phyloP scores from a whole-genome alignment of 2,329 filamentous ascomycete species.

The Penicillium palitans region DNA sequence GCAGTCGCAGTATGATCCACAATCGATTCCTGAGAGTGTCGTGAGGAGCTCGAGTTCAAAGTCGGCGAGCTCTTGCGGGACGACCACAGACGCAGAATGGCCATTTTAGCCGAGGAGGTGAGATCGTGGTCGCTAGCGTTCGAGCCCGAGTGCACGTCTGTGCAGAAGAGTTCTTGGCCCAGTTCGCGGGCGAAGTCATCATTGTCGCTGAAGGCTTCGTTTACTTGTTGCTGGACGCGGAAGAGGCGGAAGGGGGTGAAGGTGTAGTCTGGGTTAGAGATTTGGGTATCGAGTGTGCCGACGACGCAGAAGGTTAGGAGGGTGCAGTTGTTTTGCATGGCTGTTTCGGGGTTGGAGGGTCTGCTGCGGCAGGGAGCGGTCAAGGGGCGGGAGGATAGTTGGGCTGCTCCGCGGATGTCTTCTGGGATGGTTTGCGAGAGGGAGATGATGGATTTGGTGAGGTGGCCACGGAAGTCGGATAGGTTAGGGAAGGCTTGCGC shows the following conservation, averaged over 20 bases:
- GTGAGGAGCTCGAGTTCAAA: slow-evolving; percentile 1
- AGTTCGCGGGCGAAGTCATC: slow-evolving; percentile 61
- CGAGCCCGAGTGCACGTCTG: slow-evolving; percentile 30
- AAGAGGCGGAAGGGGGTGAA: slow-evolving; percentile 67
- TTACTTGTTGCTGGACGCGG: slow-evolving; percentile 64
- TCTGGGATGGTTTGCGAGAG: slow-evolving; percentile 46
- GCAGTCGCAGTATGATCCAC: slow-evolving; percentile 18
- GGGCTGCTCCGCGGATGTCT: slow-evolving; percentile 35
- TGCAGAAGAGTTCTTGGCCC: slow-evolving; percentile 60
- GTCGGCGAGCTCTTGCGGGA: slow-evolving; percentile 8
- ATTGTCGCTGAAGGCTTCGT: slow-evolving; percentile 56
- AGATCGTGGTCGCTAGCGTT: slow-evolving; percentile 26
- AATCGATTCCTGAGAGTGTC: slow-evolving; percentile 25
- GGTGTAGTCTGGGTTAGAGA: slow-evolving; percentile 54
- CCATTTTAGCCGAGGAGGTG: slow-evolving; percentile 22
- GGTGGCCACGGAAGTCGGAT: slow-evolving; percentile 46
- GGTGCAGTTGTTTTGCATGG: slow-evolving; percentile 37
- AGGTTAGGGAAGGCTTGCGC: slow-evolving; percentile 27
- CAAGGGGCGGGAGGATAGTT: slow-evolving; percentile 41
- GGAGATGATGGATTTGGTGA: slow-evolving; percentile 44
- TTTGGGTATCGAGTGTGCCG: slow-evolving; percentile 60
- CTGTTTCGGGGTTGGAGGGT: slow-evolving; percentile 33
- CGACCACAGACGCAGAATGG: slow-evolving; percentile 26
- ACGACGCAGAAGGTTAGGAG: slow-evolving; percentile 60
- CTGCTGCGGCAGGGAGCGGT: slow-evolving; percentile 37